phyloP scores from a whole-genome alignment of 441 rosid species.

The Codiaeum variegatum region DNA sequence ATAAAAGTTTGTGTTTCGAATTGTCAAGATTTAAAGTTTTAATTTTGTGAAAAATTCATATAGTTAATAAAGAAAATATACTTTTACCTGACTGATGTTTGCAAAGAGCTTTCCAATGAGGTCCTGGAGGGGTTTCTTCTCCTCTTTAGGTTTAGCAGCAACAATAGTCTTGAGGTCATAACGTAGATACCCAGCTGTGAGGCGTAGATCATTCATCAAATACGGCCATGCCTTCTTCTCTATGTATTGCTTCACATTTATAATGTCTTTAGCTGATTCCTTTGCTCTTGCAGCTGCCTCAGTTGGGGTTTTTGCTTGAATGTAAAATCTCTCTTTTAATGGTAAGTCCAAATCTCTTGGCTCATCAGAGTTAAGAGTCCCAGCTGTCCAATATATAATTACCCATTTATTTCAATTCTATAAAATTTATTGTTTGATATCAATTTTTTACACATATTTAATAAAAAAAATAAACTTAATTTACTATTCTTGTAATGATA shows the following conservation, averaged over 20 bases:
- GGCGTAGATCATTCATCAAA: constrained; percentile 84
- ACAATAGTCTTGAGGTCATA: constrained; percentile 86
- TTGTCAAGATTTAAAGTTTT: no score
- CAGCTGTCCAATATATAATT: constrained; percentile 50
- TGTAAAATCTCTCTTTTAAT: constrained; percentile 60
- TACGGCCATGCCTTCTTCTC: constrained; percentile 96
- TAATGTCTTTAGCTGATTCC: constrained; percentile 81
- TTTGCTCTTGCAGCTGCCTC: constrained; percentile 83
- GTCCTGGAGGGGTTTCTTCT: constrained; percentile 66
- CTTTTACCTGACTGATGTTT: constrained; percentile 52
- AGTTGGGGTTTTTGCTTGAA: constrained; percentile 63
- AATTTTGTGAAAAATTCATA: no score
- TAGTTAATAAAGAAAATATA: no score
- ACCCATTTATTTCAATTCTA: no score
- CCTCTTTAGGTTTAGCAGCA: constrained; percentile 61
- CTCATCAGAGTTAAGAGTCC: constrained; percentile 80
- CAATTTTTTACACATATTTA: no score
- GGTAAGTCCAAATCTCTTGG: constrained; percentile 66
- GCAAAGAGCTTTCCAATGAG: constrained; percentile 79
- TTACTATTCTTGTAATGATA: no score
- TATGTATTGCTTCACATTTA: constrained; percentile 62
- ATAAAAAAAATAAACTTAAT: no score
- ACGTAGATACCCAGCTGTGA: constrained; percentile 67
- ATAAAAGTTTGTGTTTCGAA: no score
- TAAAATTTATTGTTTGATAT: no score